Evolutionary conservation across 176 grass and related monocot species (phyloP), one percentile per base, ranked within the genome.

Genomic region (Hsuehochloa calcarea): DNA sequence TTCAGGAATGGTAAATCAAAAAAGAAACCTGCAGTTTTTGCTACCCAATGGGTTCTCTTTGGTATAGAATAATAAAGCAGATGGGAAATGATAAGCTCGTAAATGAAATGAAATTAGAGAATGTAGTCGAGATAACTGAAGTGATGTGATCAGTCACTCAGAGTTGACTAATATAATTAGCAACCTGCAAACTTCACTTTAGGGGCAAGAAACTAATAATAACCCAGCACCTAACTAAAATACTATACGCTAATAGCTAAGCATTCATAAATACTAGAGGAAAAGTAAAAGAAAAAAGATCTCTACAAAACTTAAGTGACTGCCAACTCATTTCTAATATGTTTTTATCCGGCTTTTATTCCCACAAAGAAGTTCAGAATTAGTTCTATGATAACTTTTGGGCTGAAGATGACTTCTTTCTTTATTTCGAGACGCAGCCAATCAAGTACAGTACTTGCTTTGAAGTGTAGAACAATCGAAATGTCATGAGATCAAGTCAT

Each of bases 401-500:
- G n/a, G 15, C 12, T 35, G 20, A 34, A 45, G 46, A 15, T 86
- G 66, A 13, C n/a, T 38, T 86, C 9, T 75, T 45, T 44, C 43
- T 87, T 69, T 72, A 52, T 52, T 60, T 52, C 51, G 60, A 87
- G 68, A 84, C 40, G 84, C 25, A 41, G 43, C 40, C 68, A 80
- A 80, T 80, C 74, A 80, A 84, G 68, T 59, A 75, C 49, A 69
- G 74, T 84, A 80, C 84, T 84, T 87, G 67, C 82, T 69, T 89
- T 90, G 75, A 87, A 63, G 85, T 70, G 75, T 51, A 87, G 85
- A 87, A 80, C 85, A 72, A 80, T 90, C 34, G 31, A 87, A 84
- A 68, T 6, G 23, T 70, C 70, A 76, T 80, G 85, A 44, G 81
- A 87, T 84, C 60, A 63, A 84, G 60, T 75, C 80, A 90, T 79